Evolutionary conservation across 2,329 filamentous ascomycete species (phyloP), one percentile per base, ranked within the genome.

Genomic region (Aureobasidium lini): DNA sequence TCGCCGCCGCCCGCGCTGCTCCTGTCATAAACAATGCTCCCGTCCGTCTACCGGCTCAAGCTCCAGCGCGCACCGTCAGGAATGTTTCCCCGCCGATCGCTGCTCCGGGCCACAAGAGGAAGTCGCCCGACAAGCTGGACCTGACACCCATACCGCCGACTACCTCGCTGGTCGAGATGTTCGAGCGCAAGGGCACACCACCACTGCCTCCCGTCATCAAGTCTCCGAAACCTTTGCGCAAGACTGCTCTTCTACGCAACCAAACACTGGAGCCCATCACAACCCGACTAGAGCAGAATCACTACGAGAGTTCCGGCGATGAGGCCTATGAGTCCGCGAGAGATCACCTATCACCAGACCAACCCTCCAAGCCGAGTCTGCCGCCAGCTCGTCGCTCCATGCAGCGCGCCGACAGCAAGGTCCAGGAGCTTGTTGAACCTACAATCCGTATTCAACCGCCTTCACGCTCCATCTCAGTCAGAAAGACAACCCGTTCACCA

Each of bases 121-220:
- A 31, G 15, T 57, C 54, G 3, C 37, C 32, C 4, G 60, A 63
- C 23, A 44, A 43, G 8, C 48, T 78, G 11, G 83, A 88, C 67
- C 81, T 81, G 9, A 79, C 77, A 1, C 76, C 83, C 6, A 85
- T 88, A 52, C 75, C 81, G 28, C 79, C 86, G 0, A 86, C 86
- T 0, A 83, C 77, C 3, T 81, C 84, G 4, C 75, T 90, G 18
- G 85, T 90, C 57, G 81, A 81, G 40, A 79, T 89, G 74, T 90
- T 90, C 64, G 87, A 91, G 71, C 76, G 79, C 63, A 78, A 74
- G 40, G 60, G 61, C 46, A 56, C 63, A 44, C n/a, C 52, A 13
- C 34, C 50, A 16, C 13, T 15, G 28, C 42, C 50, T 29, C 23
- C 23, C 23, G 36, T 18, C 18, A 62, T 67, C 39, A 57, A 67